Conservation (phyloP, 441 rosid species). For the Hura crepitans region DNA sequence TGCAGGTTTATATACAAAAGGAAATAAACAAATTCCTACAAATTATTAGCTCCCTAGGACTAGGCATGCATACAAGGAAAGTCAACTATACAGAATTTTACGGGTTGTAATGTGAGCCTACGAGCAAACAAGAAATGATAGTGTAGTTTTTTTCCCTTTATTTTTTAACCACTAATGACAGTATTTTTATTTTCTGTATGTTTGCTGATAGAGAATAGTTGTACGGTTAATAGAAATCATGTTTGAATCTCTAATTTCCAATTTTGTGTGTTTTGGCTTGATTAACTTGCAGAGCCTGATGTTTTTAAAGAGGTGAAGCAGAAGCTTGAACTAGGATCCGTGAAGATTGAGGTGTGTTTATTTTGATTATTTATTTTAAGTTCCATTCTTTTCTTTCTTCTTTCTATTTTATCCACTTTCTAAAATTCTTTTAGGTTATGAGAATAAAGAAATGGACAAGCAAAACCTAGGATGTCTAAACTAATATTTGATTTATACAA, state of each 20-base stretch:
- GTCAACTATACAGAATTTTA: too few species aligned
- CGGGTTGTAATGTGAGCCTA: neutral
- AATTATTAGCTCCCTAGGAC: too few species aligned
- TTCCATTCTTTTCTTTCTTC: neutral
- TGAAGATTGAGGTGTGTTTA: slow-evolving; percentile 82
- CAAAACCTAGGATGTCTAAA: neutral
- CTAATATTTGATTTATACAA: neutral
- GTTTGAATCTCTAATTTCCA: neutral
- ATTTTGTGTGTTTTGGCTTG: slow-evolving; percentile 14
- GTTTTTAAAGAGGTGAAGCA: slow-evolving; percentile 86
- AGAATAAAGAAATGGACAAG: neutral
- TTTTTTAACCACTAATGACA: too few species aligned
- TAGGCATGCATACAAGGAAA: too few species aligned
- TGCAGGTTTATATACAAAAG: too few species aligned
- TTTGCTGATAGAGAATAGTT: neutral
- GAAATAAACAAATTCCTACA: too few species aligned
- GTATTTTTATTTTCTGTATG: too few species aligned
- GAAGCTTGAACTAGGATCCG: slow-evolving; percentile 85
- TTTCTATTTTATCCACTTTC: neutral
- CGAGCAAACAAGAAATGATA: neutral
- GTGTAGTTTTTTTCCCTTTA: too few species aligned
- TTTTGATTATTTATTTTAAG: neutral
- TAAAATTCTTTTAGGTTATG: neutral
- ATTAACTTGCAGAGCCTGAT: slow-evolving; percentile 78
- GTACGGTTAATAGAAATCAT: neutral